A percentile compares a stretch with the other conserved stretches of the same genome.
phyloP scores from a whole-genome alignment of 192 early-diverging fungal species.

The Mortierella alpina region DNA sequence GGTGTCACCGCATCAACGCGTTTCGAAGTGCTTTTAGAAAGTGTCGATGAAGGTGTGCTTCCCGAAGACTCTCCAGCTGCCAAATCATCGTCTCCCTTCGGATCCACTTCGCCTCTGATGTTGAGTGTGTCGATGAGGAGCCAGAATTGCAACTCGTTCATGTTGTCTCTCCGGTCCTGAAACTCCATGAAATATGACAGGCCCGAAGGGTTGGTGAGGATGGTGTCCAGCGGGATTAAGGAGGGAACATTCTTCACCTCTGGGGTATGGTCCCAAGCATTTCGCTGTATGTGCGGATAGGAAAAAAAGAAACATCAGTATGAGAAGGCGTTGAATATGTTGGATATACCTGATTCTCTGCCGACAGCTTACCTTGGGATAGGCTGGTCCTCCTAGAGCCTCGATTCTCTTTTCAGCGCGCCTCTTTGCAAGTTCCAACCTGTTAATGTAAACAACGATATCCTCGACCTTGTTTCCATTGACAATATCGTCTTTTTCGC shows the following conservation, averaged over 20 bases:
- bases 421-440: slow-evolving; percentile 77
- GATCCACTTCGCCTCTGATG: slow-evolving; percentile 20
- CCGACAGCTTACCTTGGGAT: slow-evolving; percentile 51
- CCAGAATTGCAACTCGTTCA: slow-evolving; percentile 80
- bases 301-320: neutral
- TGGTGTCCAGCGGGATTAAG: slow-evolving; percentile 62
- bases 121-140: slow-evolving; percentile 75
- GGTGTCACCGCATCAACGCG: slow-evolving; percentile 11
- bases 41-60: slow-evolving; percentile 21
- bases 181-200: slow-evolving; percentile 85
- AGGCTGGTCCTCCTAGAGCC: slow-evolving; percentile 59
- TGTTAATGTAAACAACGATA: slow-evolving; percentile 78
- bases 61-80: neutral
- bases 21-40: slow-evolving; percentile 2
- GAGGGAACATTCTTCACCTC: slow-evolving; percentile 46
- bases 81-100: neutral
- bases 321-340: too few species aligned
- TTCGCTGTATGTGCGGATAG: slow-evolving; percentile 5
- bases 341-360: neutral
- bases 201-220: slow-evolving; percentile 72
- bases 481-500: slow-evolving; percentile 79
- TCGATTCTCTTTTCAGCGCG: slow-evolving; percentile 80
- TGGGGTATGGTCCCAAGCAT: slow-evolving; percentile 11
- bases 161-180: slow-evolving; percentile 75
- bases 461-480: slow-evolving; percentile 82